Evolutionary conservation across 352 stramenopile species (phyloP).

Genomic region (Pseudoperonospora humuli): DNA sequence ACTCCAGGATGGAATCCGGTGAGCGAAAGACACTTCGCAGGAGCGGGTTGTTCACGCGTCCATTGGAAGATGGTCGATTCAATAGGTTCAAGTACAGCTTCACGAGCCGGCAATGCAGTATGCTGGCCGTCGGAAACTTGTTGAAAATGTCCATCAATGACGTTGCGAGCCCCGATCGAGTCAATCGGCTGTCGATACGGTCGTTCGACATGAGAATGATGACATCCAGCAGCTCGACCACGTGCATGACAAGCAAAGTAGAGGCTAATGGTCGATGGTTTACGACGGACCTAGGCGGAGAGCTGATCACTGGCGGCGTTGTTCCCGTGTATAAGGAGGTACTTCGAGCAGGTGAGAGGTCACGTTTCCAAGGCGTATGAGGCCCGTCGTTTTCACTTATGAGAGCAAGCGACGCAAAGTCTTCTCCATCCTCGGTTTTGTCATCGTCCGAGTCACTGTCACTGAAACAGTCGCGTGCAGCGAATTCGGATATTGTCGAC

Average conservation of each 20-base stretch:
- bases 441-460: constrained; percentile 62
- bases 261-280: constrained; percentile 59
- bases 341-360: constrained; percentile 4
- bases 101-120: constrained; percentile 62
- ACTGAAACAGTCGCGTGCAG: constrained; percentile 65
- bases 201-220: constrained; percentile 61
- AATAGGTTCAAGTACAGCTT: constrained; percentile 64
- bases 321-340: constrained; percentile 19
- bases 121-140: constrained; percentile 61
- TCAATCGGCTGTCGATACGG: constrained; percentile 41
- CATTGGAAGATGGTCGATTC: constrained; percentile 50
- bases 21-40: constrained; percentile 63
- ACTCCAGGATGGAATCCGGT: constrained; percentile 55
- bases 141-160: constrained; percentile 68
- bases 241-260: constrained; percentile 51
- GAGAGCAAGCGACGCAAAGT: constrained; percentile 4
- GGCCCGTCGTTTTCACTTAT: constrained; percentile 7
- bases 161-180: constrained; percentile 43
- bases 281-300: constrained; percentile 39
- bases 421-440: constrained; percentile 16
- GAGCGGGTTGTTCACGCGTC: constrained; percentile 67
- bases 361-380: constrained; percentile 15
- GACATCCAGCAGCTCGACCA: constrained; percentile 56
- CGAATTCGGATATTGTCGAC: constrained; percentile 64
- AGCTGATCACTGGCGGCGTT: constrained; percentile 19